These are phyloP conservation scores for Bifiguratus adelaidae DNA, from an alignment of 192 early-diverging fungal species.

Conservation along the genomic window DNA sequence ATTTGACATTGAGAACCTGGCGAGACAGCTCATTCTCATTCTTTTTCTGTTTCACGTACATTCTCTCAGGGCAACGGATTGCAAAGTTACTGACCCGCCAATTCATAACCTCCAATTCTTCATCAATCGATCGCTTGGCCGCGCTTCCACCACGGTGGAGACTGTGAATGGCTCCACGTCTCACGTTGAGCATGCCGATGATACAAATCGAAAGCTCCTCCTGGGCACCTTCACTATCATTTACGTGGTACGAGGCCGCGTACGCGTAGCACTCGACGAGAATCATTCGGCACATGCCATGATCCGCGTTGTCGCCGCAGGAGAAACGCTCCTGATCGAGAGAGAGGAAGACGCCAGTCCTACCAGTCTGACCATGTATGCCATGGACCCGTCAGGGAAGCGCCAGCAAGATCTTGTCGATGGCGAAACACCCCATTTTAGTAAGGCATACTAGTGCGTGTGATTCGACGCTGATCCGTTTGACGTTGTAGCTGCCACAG, in stretches of 20 bases:
- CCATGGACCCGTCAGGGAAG: too few species aligned
- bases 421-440: too few species aligned
- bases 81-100: slow-evolving; percentile 17
- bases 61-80: slow-evolving; percentile 7
- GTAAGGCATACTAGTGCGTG: too few species aligned
- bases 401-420: too few species aligned
- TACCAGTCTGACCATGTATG: slow-evolving; percentile 36
- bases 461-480: too few species aligned
- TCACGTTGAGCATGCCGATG: not conserved
- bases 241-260: slow-evolving; percentile 41
- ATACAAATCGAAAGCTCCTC: slow-evolving; percentile 30
- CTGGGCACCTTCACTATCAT: slow-evolving; percentile 40
- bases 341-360: slow-evolving; percentile 42
- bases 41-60: not conserved
- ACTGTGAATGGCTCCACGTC: slow-evolving; percentile 18
- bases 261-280: slow-evolving; percentile 15
- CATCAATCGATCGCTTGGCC: slow-evolving; percentile 16
- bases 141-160: slow-evolving; percentile 15
- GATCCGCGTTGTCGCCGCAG: slow-evolving; percentile 10
- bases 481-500: too few species aligned
- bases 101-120: slow-evolving; percentile 16
- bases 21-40: not conserved
- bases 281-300: slow-evolving; percentile 5
- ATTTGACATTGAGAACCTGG: slow-evolving; percentile 26
- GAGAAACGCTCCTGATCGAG: slow-evolving; percentile 43